These are phyloP conservation scores for Hypoxylon sp. DNA, from an alignment of 2,329 filamentous ascomycete genomes.

Conservation along the genomic window DNA sequence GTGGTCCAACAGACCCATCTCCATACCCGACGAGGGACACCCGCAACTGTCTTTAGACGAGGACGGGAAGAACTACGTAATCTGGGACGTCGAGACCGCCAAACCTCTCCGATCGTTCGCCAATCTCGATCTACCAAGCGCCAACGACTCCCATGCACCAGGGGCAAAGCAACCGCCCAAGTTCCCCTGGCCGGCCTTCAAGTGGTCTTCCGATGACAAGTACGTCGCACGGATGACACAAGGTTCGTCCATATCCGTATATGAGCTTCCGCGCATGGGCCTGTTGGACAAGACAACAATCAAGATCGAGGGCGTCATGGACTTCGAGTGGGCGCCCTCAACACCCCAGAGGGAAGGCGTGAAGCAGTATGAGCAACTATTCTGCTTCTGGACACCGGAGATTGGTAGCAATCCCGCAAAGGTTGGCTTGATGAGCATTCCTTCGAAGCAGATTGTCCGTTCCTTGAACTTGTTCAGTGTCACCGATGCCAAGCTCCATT, in stretches of 20 bases:
- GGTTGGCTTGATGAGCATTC: conserved; percentile 95
- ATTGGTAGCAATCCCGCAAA: conserved; percentile 98
- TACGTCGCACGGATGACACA: conserved; percentile 94
- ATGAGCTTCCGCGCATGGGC: conserved; percentile 90
- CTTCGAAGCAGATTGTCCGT: conserved; percentile 92
- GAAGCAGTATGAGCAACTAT: conserved; percentile 93
- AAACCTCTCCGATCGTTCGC: conserved; percentile 94
- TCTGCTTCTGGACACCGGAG: conserved; percentile 99
- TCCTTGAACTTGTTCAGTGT: conserved; percentile 98
- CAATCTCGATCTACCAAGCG: conserved; percentile 82
- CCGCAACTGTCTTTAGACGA: conserved; percentile 89
- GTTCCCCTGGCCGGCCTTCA: conserved; percentile 98
- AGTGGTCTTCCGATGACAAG: conserved; percentile 98
- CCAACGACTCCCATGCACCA: conserved; percentile 67
- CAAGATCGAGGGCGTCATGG: conserved; percentile 96
- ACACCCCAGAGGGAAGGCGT: conserved; percentile 84
- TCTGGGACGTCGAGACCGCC: conserved; percentile 94
- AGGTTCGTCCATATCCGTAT: conserved; percentile 89
- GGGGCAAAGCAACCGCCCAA: conserved; percentile 81
- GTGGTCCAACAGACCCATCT: conserved; percentile 95
- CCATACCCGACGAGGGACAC: conserved; percentile 88
- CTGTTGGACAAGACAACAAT: conserved; percentile 90
- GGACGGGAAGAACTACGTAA: conserved; percentile 99
- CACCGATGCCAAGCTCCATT: conserved; percentile 96
- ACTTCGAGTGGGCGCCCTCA: conserved; percentile 97